Evolutionary conservation across 371 early-diverging fungal species (phyloP).

Genomic region (Gilbertella persicaria): DNA sequence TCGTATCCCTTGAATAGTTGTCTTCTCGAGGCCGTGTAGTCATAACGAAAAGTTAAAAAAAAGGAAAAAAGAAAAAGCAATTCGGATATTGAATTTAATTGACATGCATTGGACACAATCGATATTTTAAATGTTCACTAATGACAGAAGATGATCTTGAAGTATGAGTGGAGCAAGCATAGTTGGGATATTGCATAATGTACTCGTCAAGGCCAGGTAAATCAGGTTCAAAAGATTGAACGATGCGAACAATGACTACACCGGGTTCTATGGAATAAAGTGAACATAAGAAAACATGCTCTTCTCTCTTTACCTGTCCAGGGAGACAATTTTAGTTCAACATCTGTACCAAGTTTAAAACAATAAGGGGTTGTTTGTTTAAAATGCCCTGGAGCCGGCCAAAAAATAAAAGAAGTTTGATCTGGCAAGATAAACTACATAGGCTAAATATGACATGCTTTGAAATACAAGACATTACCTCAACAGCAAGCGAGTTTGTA

Average conservation of each 20-base stretch:
- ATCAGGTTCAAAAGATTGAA: slow-evolving; percentile 51
- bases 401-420: slow-evolving; percentile 33
- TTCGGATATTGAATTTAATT: too few species aligned
- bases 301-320: slow-evolving; percentile 59
- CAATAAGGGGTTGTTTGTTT: slow-evolving; percentile 38
- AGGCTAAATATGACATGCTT: not conserved
- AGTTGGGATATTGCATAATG: slow-evolving; percentile 41
- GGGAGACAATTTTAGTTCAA: slow-evolving; percentile 30
- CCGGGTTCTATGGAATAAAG: slow-evolving; percentile 18
- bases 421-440: slow-evolving; percentile 41
- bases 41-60: too few species aligned
- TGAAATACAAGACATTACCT: slow-evolving; percentile 21
- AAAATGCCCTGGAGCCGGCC: slow-evolving; percentile 45
- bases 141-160: slow-evolving; percentile 20
- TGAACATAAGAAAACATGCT: not conserved
- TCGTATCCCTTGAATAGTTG: not conserved
- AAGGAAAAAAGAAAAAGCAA: too few species aligned
- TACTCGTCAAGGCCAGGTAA: slow-evolving; percentile 46
- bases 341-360: slow-evolving; percentile 31
- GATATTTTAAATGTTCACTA: slow-evolving; percentile 28
- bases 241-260: slow-evolving; percentile 32
- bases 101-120: slow-evolving; percentile 1
- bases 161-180: not conserved
- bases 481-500: slow-evolving; percentile 38
- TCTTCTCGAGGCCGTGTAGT: not conserved